Percentiles rank a stretch among this genome's conserved stretches.
These are phyloP conservation scores for Paecilomyces dactylethromorphus DNA, from an alignment of 2,329 filamentous ascomycete genomes.

Conservation along the genomic window DNA sequence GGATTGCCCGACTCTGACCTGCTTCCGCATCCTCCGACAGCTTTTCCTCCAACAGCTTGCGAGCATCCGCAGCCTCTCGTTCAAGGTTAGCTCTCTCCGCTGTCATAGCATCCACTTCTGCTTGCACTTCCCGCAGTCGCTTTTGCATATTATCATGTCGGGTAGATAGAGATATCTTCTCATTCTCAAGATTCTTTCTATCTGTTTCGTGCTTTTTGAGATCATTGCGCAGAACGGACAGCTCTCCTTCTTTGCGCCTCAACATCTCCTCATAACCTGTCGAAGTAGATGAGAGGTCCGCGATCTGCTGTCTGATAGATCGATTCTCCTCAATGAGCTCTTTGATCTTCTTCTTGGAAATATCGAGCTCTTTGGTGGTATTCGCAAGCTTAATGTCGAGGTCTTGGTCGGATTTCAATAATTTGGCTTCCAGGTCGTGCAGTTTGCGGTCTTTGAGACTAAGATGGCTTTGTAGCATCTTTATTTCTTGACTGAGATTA, in stretches of 20 bases:
- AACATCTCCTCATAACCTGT: slow-evolving; percentile 94
- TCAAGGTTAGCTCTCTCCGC: slow-evolving; percentile 78
- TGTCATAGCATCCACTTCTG: slow-evolving; percentile 78
- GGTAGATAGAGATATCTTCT: slow-evolving; percentile 62
- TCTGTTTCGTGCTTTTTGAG: slow-evolving; percentile 78
- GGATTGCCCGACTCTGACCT: slow-evolving; percentile 69
- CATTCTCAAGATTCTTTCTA: slow-evolving; percentile 68
- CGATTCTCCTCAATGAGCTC: slow-evolving; percentile 74
- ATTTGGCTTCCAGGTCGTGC: slow-evolving; percentile 75
- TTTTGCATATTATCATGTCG: slow-evolving; percentile 75
- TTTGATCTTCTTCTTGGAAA: slow-evolving; percentile 65
- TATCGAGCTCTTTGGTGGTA: slow-evolving; percentile 72
- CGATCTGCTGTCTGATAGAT: slow-evolving; percentile 75
- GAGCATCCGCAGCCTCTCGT: slow-evolving; percentile 83
- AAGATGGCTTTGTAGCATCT: slow-evolving; percentile 86
- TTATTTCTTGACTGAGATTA: slow-evolving; percentile 72
- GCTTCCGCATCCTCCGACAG: slow-evolving; percentile 86
- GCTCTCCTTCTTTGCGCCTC: slow-evolving; percentile 86
- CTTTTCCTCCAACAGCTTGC: slow-evolving; percentile 76
- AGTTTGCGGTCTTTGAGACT: slow-evolving; percentile 83
- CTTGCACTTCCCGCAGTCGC: slow-evolving; percentile 76
- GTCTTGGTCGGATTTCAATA: slow-evolving; percentile 82
- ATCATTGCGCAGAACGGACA: slow-evolving; percentile 77
- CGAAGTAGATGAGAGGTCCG: slow-evolving; percentile 81
- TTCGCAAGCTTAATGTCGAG: slow-evolving; percentile 75